A percentile compares a stretch with the other conserved stretches of the same genome.
These are phyloP conservation scores for Cadophora sp. DNA, from an alignment of 2,329 filamentous ascomycete genomes.

Conservation along the genomic window DNA sequence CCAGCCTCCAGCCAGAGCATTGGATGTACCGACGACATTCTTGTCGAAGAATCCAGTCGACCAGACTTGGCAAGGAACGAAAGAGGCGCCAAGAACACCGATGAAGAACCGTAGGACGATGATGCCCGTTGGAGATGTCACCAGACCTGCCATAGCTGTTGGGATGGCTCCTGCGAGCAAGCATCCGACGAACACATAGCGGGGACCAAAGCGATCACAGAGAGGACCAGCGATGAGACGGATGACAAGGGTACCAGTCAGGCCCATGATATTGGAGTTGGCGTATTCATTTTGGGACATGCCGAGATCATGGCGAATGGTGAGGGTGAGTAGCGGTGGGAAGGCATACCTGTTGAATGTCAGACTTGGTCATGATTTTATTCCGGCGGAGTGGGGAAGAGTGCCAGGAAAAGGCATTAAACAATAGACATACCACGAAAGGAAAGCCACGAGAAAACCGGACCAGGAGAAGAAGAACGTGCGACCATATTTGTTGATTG, in stretches of 20 bases:
- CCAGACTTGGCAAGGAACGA: constrained; percentile 92
- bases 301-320: constrained; percentile 79
- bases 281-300: constrained; percentile 74
- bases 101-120: constrained; percentile 80
- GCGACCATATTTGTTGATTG: constrained; percentile 78
- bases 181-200: constrained; percentile 76
- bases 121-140: constrained; percentile 70
- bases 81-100: constrained; percentile 77
- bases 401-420: background rate
- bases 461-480: constrained; percentile 90
- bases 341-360: constrained; percentile 69
- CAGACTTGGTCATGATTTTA: background rate
- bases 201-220: constrained; percentile 83
- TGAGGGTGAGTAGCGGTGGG: constrained; percentile 67
- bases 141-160: constrained; percentile 81
- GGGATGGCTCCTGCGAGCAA: constrained; percentile 81
- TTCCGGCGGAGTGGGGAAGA: background rate
- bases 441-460: constrained; percentile 83
- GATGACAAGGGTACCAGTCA: constrained; percentile 75
- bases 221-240: constrained; percentile 81
- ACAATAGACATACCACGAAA: constrained; percentile 66
- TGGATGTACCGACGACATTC: constrained; percentile 88
- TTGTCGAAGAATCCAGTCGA: constrained; percentile 93
- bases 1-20: constrained; percentile 82
- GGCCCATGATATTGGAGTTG: constrained; percentile 89